phyloP scores from a whole-genome alignment of 2,329 filamentous ascomycete species.

The Akanthomyces lecanii region DNA sequence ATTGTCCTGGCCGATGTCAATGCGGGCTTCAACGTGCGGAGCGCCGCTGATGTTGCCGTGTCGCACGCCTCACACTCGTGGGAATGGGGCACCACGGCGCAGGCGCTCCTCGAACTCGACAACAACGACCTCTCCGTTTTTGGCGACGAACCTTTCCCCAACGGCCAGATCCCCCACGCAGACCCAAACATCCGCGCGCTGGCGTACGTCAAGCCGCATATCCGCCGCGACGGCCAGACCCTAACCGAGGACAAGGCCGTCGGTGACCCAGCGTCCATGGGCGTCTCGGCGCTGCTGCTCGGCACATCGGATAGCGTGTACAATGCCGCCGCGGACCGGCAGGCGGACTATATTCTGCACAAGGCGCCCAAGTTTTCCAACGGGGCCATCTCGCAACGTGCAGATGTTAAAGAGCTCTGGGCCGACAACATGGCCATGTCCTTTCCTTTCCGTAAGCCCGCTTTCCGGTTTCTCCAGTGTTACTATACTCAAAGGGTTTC shows the following conservation, averaged over 20 bases:
- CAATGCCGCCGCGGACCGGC: constrained; percentile 15
- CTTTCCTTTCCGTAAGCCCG: constrained; percentile 17
- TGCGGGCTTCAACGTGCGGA: constrained; percentile 18
- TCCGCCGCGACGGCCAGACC: constrained; percentile 17
- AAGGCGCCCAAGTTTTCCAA: constrained; percentile 15
- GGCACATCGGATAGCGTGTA: constrained; percentile 19
- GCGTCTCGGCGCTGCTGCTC: constrained; percentile 19
- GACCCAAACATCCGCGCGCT: constrained; percentile 10
- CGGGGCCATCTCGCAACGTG: constrained; percentile 18
- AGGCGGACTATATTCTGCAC: constrained; percentile 16
- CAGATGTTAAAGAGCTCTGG: constrained; percentile 19
- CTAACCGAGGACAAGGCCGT: constrained; percentile 15
- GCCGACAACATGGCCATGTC: constrained; percentile 21
- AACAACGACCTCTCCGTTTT: constrained; percentile 20
- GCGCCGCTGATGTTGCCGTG: constrained; percentile 16
- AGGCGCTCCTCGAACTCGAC: constrained; percentile 19
- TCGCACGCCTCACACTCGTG: constrained; percentile 16
- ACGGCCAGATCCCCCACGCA: constrained; percentile 16
- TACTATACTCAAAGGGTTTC: too few species aligned
- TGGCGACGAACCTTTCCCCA: constrained; percentile 17
- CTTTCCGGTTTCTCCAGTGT: too few species aligned
- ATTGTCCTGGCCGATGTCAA: constrained; percentile 1
- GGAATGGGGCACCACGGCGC: constrained; percentile 21
- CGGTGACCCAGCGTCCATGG: constrained; percentile 19
- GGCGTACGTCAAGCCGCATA: constrained; percentile 16